Percentiles rank a stretch among this genome's conserved stretches.
These are phyloP conservation scores for Plasmodium sp. DNA, from an alignment of 169 alveolate genomes.

Conservation along the genomic window DNA sequence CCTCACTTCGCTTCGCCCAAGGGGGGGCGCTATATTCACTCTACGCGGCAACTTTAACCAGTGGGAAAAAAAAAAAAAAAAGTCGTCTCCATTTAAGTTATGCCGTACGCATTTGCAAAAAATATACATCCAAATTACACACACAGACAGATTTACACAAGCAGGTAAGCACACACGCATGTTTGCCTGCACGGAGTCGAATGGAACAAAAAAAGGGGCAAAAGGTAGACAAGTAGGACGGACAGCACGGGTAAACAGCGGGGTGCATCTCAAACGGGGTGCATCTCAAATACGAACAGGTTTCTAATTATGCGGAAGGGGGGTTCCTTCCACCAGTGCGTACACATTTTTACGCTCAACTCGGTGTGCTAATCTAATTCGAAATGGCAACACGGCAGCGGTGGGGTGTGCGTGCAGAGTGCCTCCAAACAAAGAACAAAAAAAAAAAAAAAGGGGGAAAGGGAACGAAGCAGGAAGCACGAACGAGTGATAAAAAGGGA, in stretches of 20 bases:
- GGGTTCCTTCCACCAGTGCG: not conserved
- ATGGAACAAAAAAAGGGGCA: not conserved
- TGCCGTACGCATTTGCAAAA: not conserved
- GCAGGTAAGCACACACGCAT: not conserved
- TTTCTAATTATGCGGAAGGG: not conserved
- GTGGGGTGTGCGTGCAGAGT: not conserved
- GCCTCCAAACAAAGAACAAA: not conserved
- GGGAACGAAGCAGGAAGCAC: not conserved
- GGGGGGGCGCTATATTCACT: not conserved
- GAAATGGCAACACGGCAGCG: not conserved
- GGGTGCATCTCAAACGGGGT: not conserved
- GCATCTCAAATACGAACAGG: not conserved
- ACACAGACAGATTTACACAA: not conserved
- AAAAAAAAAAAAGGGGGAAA: not conserved
- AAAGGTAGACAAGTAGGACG: not conserved
- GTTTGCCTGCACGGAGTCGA: not conserved
- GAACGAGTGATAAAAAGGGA: not conserved
- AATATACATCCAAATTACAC: not conserved
- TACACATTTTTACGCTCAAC: not conserved
- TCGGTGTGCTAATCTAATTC: not conserved
- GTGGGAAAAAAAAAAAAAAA: not conserved
- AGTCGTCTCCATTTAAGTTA: not conserved
- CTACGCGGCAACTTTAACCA: not conserved
- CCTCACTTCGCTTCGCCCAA: not conserved
- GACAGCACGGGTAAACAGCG: not conserved